A percentile compares a stretch with the other conserved stretches of the same genome.
Evolutionary conservation across 352 stramenopile genomes (phyloP).

Genomic region (Pythium phragmiticola): DNA sequence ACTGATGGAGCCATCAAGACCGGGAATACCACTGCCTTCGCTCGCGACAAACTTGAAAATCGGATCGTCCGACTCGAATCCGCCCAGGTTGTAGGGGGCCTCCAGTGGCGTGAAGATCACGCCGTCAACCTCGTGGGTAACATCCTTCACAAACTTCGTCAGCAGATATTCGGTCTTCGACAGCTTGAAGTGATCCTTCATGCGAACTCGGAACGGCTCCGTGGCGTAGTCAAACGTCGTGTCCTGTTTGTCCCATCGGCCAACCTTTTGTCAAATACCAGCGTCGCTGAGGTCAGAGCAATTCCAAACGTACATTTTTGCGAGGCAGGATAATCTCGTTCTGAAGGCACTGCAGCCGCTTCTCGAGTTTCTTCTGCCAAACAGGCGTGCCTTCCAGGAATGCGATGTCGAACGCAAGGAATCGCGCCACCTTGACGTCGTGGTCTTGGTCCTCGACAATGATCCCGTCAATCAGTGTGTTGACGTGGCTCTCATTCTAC

Average conservation of each 20-base stretch:
- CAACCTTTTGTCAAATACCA: background rate
- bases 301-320: slow-evolving; percentile 61
- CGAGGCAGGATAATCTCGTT: slow-evolving; percentile 87
- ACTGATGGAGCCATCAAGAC: slow-evolving; percentile 81
- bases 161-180: slow-evolving; percentile 86
- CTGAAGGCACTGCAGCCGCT: slow-evolving; percentile 83
- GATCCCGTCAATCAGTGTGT: slow-evolving; percentile 84
- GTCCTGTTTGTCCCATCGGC: slow-evolving; percentile 37
- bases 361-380: slow-evolving; percentile 88
- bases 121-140: slow-evolving; percentile 85
- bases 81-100: slow-evolving; percentile 81
- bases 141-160: slow-evolving; percentile 82
- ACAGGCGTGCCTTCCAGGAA: slow-evolving; percentile 77
- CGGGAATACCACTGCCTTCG: slow-evolving; percentile 76
- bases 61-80: slow-evolving; percentile 80
- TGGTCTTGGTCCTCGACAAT: slow-evolving; percentile 87
- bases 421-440: slow-evolving; percentile 68
- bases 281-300: background rate
- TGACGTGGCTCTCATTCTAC: slow-evolving; percentile 66
- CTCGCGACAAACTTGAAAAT: slow-evolving; percentile 90
- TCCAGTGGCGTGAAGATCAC: slow-evolving; percentile 86
- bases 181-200: slow-evolving; percentile 89
- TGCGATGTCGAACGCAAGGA: slow-evolving; percentile 81
- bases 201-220: slow-evolving; percentile 86
- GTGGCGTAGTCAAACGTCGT: slow-evolving; percentile 70